These are phyloP conservation scores for Colletotrichum melonis DNA, from an alignment of 2,329 filamentous ascomycete species.

Conservation along the genomic window DNA sequence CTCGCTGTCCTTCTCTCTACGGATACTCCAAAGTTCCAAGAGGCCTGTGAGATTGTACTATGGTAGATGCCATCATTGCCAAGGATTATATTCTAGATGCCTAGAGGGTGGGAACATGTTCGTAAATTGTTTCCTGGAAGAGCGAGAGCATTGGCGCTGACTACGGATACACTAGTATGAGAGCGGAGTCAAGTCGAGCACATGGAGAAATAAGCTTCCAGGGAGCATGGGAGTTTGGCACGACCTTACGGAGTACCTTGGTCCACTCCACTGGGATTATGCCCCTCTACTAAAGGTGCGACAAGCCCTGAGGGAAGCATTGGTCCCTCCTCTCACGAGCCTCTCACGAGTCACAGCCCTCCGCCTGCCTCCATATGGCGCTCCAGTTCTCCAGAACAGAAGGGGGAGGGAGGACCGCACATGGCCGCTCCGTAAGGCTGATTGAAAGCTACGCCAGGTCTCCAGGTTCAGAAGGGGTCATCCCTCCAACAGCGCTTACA, in stretches of 20 bases:
- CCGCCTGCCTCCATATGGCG: not conserved
- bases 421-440: slow-evolving; percentile 1
- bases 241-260: not conserved
- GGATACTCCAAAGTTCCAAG: not conserved
- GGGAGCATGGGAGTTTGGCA: not conserved
- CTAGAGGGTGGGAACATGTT: slow-evolving; percentile 8
- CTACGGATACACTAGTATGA: too few species aligned
- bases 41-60: too few species aligned
- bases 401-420: not conserved
- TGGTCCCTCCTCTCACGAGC: not conserved
- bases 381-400: too few species aligned
- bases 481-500: not conserved
- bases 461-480: not conserved
- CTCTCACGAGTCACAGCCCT: not conserved
- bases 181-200: not conserved
- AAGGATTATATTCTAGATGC: not conserved
- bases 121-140: not conserved
- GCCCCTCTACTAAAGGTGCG: not conserved
- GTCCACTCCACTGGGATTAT: not conserved
- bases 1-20: not conserved
- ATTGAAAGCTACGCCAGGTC: not conserved
- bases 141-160: not conserved
- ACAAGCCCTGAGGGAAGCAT: not conserved
- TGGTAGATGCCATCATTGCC: not conserved
- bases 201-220: slow-evolving; percentile 18